These are phyloP conservation scores for Rutidosis leptorrhynchoides DNA, from an alignment of 129 eudicot species.

Conservation along the genomic window DNA sequence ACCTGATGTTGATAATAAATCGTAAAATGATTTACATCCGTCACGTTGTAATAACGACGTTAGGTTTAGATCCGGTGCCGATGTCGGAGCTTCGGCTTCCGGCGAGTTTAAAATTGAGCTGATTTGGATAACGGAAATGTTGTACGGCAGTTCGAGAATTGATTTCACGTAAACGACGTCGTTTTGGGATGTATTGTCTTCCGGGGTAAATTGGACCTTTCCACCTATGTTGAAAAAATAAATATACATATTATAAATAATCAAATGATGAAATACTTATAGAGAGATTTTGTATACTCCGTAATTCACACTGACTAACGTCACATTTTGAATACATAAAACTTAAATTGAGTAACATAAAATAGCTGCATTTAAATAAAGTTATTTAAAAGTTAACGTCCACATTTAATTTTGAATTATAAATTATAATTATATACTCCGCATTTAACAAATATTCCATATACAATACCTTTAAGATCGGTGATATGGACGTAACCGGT, in stretches of 20 bases:
- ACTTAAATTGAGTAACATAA: no score
- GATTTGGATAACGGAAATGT: constrained; percentile 75
- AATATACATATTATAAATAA: background rate
- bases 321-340: no score
- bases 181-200: constrained; percentile 41
- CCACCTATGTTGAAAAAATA: constrained; percentile 34
- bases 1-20: constrained; percentile 35
- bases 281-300: no score
- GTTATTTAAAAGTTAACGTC: no score
- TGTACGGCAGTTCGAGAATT: constrained; percentile 58
- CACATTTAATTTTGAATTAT: no score
- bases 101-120: constrained; percentile 53
- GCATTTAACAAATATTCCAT: no score
- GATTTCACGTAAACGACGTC: constrained; percentile 59
- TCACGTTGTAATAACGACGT: constrained; percentile 46
- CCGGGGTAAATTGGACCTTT: constrained; percentile 59
- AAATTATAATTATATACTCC: no score
- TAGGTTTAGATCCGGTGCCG: constrained; percentile 55
- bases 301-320: no score
- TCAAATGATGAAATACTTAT: background rate
- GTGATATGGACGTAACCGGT: constrained; percentile 66
- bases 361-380: no score
- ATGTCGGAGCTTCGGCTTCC: constrained; percentile 75
- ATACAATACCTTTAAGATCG: constrained; percentile 42
- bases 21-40: constrained; percentile 69